Evolutionary conservation across 108 stramenopile species (phyloP).

Genomic region (Cyclotella kingstonii): DNA sequence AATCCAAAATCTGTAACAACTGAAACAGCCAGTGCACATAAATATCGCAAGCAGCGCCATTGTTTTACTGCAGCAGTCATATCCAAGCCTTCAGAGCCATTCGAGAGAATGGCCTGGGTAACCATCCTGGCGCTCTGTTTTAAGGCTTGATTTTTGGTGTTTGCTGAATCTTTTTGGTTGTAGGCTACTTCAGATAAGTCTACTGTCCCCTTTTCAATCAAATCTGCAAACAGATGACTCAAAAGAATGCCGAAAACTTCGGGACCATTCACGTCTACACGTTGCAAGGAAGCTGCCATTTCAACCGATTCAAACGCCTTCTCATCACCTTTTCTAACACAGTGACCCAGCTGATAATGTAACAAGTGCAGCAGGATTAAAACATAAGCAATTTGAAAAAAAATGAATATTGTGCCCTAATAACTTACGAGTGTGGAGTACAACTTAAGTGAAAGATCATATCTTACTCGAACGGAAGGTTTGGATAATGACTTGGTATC

Average conservation of each 20-base stretch:
- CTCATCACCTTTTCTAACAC: conserved; percentile 70
- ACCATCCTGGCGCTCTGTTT: conserved; percentile 76
- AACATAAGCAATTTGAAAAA: too few relatives aligned
- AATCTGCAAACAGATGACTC: conserved; percentile 70
- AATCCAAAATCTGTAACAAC: conserved; percentile 61
- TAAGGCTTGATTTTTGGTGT: conserved; percentile 45
- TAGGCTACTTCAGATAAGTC: conserved; percentile 37
- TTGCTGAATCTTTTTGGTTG: conserved; percentile 27
- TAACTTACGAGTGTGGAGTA: conserved; percentile 59
- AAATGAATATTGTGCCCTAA: too few relatives aligned
- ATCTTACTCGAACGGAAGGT: conserved; percentile 46
- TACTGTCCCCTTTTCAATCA: conserved; percentile 66
- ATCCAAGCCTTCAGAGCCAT: conserved; percentile 56
- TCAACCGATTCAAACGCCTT: conserved; percentile 69
- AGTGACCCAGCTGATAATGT: conserved; percentile 55
- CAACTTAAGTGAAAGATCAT: conserved; percentile 73
- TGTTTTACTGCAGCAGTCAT: conserved; percentile 65
- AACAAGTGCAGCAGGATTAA: too few relatives aligned
- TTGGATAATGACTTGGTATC: conserved; percentile 31
- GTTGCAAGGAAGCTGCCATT: conserved; percentile 71
- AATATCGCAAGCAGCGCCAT: conserved; percentile 75
- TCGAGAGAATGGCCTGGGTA: conserved; percentile 72
- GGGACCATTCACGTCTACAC: conserved; percentile 70
- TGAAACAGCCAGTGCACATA: conserved; percentile 64
- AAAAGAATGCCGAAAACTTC: conserved; percentile 71